phyloP scores from a whole-genome alignment of 75 land plant species.

The Cryptomeria japonica region DNA sequence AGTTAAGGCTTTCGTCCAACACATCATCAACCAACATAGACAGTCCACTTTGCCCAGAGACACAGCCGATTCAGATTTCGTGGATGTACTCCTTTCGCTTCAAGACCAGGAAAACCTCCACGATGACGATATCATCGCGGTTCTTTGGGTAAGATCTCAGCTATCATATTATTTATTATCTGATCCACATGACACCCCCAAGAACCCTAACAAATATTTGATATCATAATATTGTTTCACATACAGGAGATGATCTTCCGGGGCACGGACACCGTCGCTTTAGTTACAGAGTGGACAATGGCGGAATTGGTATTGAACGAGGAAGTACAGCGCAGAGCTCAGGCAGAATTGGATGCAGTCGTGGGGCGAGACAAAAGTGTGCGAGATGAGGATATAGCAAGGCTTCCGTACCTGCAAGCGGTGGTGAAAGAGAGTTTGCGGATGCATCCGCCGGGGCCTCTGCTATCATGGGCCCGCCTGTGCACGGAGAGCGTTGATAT shows the following conservation, averaged over 20 bases:
- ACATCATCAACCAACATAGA: constrained; percentile 8
- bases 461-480: constrained; percentile 51
- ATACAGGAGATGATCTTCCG: constrained; percentile 53
- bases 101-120: constrained; percentile 34
- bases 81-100: constrained; percentile 69
- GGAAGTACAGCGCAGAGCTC: constrained; percentile 18
- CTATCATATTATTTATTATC: background rate
- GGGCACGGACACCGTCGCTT: constrained; percentile 6
- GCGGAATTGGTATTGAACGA: constrained; percentile 44
- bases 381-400: too few species aligned
- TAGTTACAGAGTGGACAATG: constrained; percentile 40
- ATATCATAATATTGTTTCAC: constrained; percentile 8
- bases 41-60: background rate
- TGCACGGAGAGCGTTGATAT: too few species aligned
- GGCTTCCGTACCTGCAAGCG: too few species aligned
- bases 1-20: constrained; percentile 25
- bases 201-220: constrained; percentile 14
- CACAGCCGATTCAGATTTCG: constrained; percentile 45
- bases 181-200: background rate
- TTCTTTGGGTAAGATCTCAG: constrained; percentile 26
- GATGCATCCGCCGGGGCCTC: constrained; percentile 57
- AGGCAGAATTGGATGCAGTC: constrained; percentile 30
- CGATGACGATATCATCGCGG: constrained; percentile 37
- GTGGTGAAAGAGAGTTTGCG: constrained; percentile 11
- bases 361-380: constrained; percentile 9